Evolutionary conservation across 176 grass and related monocot genomes (phyloP), one percentile per base, ranked within the genome.

Genomic region (Rhynchospora breviuscula): DNA sequence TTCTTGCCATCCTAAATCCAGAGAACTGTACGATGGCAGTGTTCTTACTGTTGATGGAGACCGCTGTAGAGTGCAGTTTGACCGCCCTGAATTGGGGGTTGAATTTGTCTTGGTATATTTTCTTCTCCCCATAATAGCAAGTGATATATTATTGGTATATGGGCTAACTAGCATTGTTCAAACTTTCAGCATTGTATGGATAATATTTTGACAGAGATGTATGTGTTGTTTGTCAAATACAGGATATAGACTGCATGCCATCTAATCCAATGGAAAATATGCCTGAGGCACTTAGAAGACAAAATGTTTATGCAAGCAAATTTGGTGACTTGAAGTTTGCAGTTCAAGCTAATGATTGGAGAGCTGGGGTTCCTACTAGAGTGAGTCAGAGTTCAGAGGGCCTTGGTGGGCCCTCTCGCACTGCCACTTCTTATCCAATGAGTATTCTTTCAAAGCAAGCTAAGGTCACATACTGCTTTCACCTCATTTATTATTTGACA

Each of bases 171-270:
- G 22, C 10, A 44, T 44, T 67, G 25, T 29, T 29, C 26, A 29
- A 1, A 40, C 0, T 15, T 3, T 68, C 66, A 68, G 66, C 31
- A 44, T 40, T 40, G 1, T 40, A 40, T 40, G 18, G 43, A 73
- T 5, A 48, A 48, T 19, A 47, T 48, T 73, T 56, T 77, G 21
- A 56, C 8, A 31, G 48, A 15, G 73, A 7, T 43, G 31, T n/a
- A 8, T 70, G 7, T 70, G 43, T 12, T 47, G n/a, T 56, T 54
- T 31, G 12, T 8, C 49, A 77, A 77, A 77, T 56, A 23, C 73
- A 99, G 96, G 96, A 99, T 86, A 91, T 99, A 59, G 93, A 99
- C 70, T 95, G 93, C 70, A 95, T 95, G 93, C 91, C 93, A 76
- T 62, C 92, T 17, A 86, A 95, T 86, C 93, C 93, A 31, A 76